These are phyloP conservation scores for Xylaria multiplex DNA, from an alignment of 2,329 filamentous ascomycete genomes.

Conservation along the genomic window DNA sequence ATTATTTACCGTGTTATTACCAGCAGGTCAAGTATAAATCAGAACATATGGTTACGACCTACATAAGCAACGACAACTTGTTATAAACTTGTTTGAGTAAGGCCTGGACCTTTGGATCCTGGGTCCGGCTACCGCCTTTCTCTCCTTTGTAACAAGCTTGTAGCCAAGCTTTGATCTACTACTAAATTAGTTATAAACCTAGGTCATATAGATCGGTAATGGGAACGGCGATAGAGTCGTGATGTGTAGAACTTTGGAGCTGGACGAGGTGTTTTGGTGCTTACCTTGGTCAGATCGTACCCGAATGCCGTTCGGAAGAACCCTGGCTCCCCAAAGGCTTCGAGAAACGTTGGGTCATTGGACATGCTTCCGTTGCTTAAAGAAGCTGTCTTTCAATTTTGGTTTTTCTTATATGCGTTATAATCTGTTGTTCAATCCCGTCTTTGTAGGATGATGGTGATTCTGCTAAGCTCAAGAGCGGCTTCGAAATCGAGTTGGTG, in stretches of 20 bases:
- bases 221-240: neutral
- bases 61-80: neutral
- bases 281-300: constrained; percentile 1
- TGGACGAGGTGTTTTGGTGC: neutral
- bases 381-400: too few species aligned
- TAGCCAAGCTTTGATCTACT: constrained; percentile 1
- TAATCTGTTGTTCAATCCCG: neutral
- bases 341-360: neutral
- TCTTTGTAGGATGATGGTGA: neutral
- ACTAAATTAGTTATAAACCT: neutral
- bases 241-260: neutral
- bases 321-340: neutral
- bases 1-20: neutral
- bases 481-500: too few species aligned
- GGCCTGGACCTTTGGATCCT: neutral
- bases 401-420: too few species aligned
- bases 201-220: neutral
- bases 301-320: constrained; percentile 6
- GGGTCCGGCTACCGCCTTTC: constrained; percentile 7
- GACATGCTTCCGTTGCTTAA: too few species aligned
- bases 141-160: neutral
- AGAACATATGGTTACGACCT: neutral
- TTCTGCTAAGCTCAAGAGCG: neutral
- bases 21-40: neutral
- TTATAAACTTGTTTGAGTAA: neutral